Base-by-base conservation (phyloP, 306 rosid species). In the Vicia villosa region DNA sequence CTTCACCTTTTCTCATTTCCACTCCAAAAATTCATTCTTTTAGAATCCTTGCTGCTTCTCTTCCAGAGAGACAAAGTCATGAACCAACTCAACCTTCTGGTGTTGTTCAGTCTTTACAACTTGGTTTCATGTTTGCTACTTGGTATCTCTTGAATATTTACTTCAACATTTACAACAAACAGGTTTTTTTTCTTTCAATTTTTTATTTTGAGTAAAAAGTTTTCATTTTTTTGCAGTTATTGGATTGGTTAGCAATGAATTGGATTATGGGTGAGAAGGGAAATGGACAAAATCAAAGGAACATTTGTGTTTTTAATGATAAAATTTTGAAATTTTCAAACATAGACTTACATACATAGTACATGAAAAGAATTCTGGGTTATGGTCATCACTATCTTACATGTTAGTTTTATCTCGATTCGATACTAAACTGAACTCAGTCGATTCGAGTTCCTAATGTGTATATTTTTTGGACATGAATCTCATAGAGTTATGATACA, bases 101-200 rank as follows among this genome's bases (percentile, higher is more conserved):
- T 2, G 13, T 77, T 47, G 42, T 68, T 41, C 79, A 56, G 26
- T 73, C 81, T 67, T 71, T 83, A 16, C 88, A 52, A 74, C 95
- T 88, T 52, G 88, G 84, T 2, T 73, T 77, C 77, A 87, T 88
- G 96, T 81, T 90, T 69, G 88, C 80, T 7, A 69, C 67, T 83
- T 90, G 91, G 96, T 90, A 88, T 69, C 74, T 88, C 75, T 74
- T 87, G 81, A 90, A 90, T 65, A 86, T 90, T 66, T 84, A 66
- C 87, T 90, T 74, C 90, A 86, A 90, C 69, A 86, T 88, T 74
- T 90, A 72, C 73, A 90, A 84, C 81, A 90, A 90, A 73, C 91
- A 88, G 95, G 96, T 86, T 62, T 57, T 41, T 46, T 37, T 58
- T 54, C 5, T 1, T 22, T 22, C 5, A 11, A 28, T 14, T 16